These are phyloP conservation scores for Tricholoma hemisulphureum DNA, from an alignment of 768 basidiomycete species.

Conservation along the genomic window DNA sequence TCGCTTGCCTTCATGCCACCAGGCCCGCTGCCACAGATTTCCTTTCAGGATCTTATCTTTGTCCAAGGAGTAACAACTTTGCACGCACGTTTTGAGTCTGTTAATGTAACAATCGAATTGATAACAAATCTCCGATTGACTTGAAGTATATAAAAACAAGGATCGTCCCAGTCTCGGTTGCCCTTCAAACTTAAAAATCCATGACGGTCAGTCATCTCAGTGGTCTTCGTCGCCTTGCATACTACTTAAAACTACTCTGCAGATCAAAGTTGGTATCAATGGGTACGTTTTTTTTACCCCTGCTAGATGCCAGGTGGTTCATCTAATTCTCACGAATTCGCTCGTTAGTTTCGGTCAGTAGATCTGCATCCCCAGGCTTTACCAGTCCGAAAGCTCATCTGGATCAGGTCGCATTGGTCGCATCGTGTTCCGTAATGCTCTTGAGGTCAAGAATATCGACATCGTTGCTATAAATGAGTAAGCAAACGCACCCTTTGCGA, in stretches of 20 bases:
- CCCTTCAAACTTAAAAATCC: neutral
- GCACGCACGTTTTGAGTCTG: neutral
- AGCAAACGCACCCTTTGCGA: constrained; percentile 25
- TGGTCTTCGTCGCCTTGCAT: neutral
- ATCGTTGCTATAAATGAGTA: constrained; percentile 95
- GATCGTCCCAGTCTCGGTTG: neutral
- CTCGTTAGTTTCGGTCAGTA: constrained; percentile 69
- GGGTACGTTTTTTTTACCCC: constrained; percentile 64
- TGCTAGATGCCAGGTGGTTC: neutral
- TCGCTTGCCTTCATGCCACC: neutral
- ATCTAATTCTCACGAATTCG: constrained; percentile 16
- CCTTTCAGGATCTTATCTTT: neutral
- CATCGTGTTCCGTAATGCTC: constrained; percentile 94
- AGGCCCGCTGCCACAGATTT: neutral
- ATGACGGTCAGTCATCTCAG: constrained; percentile 1
- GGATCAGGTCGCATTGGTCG: constrained; percentile 94
- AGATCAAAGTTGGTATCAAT: constrained; percentile 95
- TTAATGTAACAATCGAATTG: neutral
- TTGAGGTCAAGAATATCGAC: constrained; percentile 70
- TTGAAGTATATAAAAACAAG: neutral
- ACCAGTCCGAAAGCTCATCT: constrained; percentile 7
- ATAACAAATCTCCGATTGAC: neutral
- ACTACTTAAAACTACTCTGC: neutral
- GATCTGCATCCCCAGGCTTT: neutral
- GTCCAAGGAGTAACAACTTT: neutral